A percentile compares a stretch with the other conserved stretches of the same genome.
Evolutionary conservation across 352 stramenopile species (phyloP).

Genomic region (Aphanomyces stellatus): DNA sequence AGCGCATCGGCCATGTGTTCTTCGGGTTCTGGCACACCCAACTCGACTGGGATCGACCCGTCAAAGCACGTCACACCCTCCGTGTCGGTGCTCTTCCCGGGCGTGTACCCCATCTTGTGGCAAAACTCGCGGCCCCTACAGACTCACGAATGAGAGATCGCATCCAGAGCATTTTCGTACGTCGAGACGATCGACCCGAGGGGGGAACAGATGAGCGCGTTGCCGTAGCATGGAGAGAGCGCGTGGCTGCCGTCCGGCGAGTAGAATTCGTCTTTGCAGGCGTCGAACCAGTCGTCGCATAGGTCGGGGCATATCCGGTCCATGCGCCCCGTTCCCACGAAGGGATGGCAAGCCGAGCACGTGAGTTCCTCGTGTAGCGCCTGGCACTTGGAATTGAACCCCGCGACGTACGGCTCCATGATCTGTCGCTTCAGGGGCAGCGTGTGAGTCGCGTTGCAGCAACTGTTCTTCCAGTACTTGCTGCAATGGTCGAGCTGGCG

Average conservation of each 20-base stretch:
- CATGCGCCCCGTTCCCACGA: conserved; percentile 67
- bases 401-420: conserved; percentile 61
- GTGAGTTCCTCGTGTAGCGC: conserved; percentile 62
- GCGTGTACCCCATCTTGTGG: conserved; percentile 69
- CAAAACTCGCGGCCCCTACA: conserved; percentile 54
- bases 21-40: conserved; percentile 42
- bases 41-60: conserved; percentile 50
- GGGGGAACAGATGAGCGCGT: conserved; percentile 70
- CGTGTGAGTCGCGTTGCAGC: conserved; percentile 65
- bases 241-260: conserved; percentile 45
- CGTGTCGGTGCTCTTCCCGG: conserved; percentile 46
- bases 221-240: conserved; percentile 70
- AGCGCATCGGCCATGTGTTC: conserved; percentile 50
- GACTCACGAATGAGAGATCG: not conserved
- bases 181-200: conserved; percentile 39
- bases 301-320: conserved; percentile 61
- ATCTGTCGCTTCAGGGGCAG: conserved; percentile 51
- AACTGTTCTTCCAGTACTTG: conserved; percentile 76
- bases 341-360: conserved; percentile 71
- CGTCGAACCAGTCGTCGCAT: conserved; percentile 59
- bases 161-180: not conserved
- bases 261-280: conserved; percentile 72
- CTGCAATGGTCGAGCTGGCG: conserved; percentile 55
- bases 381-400: conserved; percentile 64
- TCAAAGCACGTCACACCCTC: conserved; percentile 79